These are phyloP conservation scores for Cutaneotrichosporon sp. DNA, from an alignment of 1,284 basidiomycete genomes.

Conservation along the genomic window DNA sequence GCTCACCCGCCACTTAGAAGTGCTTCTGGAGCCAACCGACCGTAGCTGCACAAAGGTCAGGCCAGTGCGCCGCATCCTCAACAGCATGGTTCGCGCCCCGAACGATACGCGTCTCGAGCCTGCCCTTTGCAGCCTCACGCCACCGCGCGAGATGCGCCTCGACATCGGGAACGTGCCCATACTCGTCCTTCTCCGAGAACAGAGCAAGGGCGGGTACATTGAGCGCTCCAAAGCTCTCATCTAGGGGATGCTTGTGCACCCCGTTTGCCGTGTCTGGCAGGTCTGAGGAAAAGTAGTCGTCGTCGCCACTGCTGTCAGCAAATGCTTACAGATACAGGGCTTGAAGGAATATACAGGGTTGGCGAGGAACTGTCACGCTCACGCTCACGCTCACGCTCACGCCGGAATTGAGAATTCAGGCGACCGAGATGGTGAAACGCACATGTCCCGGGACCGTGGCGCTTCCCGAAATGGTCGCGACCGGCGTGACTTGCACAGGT, in stretches of 20 bases:
- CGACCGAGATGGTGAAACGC: neutral
- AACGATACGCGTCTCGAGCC: slow-evolving; percentile 34
- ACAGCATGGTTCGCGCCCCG: slow-evolving; percentile 48
- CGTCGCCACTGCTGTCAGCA: slow-evolving; percentile 46
- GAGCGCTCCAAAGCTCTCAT: slow-evolving; percentile 45
- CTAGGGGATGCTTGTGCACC: slow-evolving; percentile 42
- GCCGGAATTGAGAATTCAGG: too few species aligned
- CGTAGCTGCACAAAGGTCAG: slow-evolving; percentile 33
- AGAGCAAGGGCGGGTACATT: slow-evolving; percentile 42
- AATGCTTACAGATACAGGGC: neutral
- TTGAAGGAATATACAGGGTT: neutral
- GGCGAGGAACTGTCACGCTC: neutral
- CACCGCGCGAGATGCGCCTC: slow-evolving; percentile 33
- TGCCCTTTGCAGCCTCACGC: slow-evolving; percentile 31
- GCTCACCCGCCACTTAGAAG: neutral
- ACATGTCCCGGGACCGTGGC: neutral
- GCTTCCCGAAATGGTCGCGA: neutral
- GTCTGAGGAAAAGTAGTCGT: slow-evolving; percentile 53
- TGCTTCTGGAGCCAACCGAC: slow-evolving; percentile 34
- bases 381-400: too few species aligned
- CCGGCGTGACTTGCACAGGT: neutral
- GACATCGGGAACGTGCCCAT: slow-evolving; percentile 24
- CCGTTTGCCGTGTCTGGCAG: slow-evolving; percentile 33
- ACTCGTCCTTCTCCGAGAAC: slow-evolving; percentile 47
- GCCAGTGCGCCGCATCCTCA: slow-evolving; percentile 33